Percentiles rank a stretch among this genome's conserved stretches.
Conservation (phyloP, 352 stramenopile genomes). For the Globisporangium spiculum region DNA sequence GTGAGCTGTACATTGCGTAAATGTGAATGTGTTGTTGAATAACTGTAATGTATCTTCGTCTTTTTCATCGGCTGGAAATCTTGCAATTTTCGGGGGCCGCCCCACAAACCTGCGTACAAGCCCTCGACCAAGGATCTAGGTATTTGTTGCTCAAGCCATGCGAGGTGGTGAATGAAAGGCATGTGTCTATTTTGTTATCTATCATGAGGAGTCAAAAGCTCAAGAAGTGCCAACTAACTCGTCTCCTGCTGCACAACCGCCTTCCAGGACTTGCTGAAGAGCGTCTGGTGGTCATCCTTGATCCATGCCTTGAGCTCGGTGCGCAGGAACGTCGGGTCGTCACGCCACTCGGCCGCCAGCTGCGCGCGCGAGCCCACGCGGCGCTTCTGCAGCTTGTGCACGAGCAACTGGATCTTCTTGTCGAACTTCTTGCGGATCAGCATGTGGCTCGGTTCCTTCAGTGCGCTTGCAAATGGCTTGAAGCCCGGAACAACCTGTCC, state of each 20-base stretch:
- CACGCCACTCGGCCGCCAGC: conserved; percentile 43
- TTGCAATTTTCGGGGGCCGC: too few species aligned
- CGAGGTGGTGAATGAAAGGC: background rate
- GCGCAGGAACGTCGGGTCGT: conserved; percentile 46
- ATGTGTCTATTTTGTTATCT: background rate
- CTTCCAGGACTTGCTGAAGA: conserved; percentile 48
- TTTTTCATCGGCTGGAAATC: too few species aligned
- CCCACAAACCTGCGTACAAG: too few species aligned
- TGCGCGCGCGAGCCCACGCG: conserved; percentile 38
- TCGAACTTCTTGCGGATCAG: conserved; percentile 86
- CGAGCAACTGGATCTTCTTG: conserved; percentile 82
- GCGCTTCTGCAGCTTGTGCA: conserved; percentile 52
- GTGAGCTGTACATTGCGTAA: too few species aligned
- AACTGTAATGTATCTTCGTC: too few species aligned
- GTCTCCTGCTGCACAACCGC: conserved; percentile 22
- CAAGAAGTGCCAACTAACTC: background rate
- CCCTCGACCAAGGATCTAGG: too few species aligned
- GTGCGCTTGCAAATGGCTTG: conserved; percentile 82
- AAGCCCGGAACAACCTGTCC: conserved; percentile 56
- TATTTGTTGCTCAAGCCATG: too few species aligned
- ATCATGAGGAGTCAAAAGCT: background rate
- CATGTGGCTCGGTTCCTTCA: conserved; percentile 93
- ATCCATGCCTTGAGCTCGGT: conserved; percentile 59
- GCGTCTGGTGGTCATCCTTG: conserved; percentile 44
- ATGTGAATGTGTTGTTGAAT: too few species aligned